These are phyloP conservation scores for Candida namnaoensis DNA, from an alignment of 805 yeast species.

Conservation along the genomic window DNA sequence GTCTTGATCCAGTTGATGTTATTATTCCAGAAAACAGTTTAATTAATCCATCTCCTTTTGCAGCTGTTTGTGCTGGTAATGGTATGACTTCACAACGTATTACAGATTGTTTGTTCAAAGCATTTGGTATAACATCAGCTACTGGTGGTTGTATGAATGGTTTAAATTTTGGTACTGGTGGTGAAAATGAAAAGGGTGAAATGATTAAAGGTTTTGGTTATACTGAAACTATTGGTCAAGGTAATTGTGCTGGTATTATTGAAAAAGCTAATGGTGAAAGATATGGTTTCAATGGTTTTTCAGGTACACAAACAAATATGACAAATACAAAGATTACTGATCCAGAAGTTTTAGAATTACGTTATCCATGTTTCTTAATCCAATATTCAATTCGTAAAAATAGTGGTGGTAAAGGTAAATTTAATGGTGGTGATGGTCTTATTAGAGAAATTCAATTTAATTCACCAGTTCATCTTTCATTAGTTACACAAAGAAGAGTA, in stretches of 20 bases:
- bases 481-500: constrained; percentile 43
- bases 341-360: constrained; percentile 41
- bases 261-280: constrained; percentile 74
- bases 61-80: constrained; percentile 41
- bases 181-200: constrained; percentile 29
- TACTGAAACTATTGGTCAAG: constrained; percentile 49
- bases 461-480: constrained; percentile 30
- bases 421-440: constrained; percentile 44
- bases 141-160: constrained; percentile 54
- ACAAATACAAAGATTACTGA: constrained; percentile 49
- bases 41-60: constrained; percentile 30
- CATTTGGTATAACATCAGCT: constrained; percentile 48
- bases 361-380: constrained; percentile 40
- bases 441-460: constrained; percentile 39
- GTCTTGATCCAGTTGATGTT: constrained; percentile 35
- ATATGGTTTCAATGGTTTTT: constrained; percentile 39
- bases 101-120: constrained; percentile 43
- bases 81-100: constrained; percentile 51
- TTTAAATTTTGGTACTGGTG: constrained; percentile 46
- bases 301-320: constrained; percentile 46
- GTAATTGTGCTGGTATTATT: constrained; percentile 41
- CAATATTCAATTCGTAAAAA: constrained; percentile 35
- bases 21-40: constrained; percentile 25
- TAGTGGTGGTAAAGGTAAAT: constrained; percentile 41
- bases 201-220: constrained; percentile 40